Conservation (phyloP, 805 yeast genomes). For the Saccharomycopsis sp. region DNA sequence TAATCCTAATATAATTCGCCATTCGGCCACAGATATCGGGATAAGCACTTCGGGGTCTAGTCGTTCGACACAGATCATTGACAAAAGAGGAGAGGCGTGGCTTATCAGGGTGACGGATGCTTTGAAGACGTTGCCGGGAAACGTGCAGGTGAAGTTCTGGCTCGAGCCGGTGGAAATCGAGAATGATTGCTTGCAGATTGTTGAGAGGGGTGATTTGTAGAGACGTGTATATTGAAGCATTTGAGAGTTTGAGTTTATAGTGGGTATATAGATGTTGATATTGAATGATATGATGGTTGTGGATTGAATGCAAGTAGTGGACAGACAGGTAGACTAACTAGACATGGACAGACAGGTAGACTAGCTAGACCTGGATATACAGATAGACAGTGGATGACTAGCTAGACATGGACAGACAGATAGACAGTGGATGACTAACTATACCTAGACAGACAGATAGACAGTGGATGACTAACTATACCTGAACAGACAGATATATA, state of each 20-base stretch:
- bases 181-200: slow-evolving; percentile 3
- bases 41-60: slow-evolving; percentile 10
- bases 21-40: slow-evolving; percentile 17
- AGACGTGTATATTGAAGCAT: neutral
- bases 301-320: no score
- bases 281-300: no score
- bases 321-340: no score
- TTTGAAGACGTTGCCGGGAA: slow-evolving; percentile 13
- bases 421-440: no score
- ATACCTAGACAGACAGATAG: no score
- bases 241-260: neutral
- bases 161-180: slow-evolving; percentile 14
- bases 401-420: no score
- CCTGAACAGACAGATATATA: no score
- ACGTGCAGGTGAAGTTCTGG: slow-evolving; percentile 18
- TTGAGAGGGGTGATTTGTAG: neutral
- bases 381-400: no score
- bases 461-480: no score
- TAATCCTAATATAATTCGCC: slow-evolving; percentile 5
- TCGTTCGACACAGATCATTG: slow-evolving; percentile 13
- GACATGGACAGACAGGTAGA: no score
- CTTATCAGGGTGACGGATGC: slow-evolving; percentile 8
- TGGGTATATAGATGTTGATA: neutral
- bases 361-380: no score
- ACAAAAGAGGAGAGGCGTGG: slow-evolving; percentile 19